Evolutionary conservation across 202 grass and related monocot species (phyloP).

Genomic region (Zizania palustris): DNA sequence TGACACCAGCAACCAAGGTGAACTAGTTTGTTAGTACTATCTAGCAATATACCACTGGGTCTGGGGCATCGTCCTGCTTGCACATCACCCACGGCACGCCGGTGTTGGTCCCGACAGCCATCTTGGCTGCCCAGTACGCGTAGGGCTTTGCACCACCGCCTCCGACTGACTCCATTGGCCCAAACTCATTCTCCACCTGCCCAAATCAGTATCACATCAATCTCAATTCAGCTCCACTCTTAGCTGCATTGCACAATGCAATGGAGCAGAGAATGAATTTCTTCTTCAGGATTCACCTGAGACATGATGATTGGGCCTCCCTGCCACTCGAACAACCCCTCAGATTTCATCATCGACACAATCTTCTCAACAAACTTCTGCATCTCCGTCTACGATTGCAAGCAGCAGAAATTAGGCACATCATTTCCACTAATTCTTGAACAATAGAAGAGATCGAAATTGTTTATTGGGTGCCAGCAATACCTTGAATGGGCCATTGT

Average conservation of each 20-base stretch:
- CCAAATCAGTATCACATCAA: neutral
- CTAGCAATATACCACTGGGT: slow-evolving; percentile 55
- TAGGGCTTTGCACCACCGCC: slow-evolving; percentile 51
- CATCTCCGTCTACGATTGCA: slow-evolving; percentile 52
- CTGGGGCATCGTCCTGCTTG: slow-evolving; percentile 79
- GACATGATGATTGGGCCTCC: slow-evolving; percentile 92
- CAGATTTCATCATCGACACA: slow-evolving; percentile 84
- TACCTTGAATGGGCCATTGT: slow-evolving; percentile 97
- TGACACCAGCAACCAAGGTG: slow-evolving; percentile 8
- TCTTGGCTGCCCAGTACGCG: slow-evolving; percentile 70
- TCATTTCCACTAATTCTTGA: neutral
- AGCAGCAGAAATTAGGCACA: slow-evolving; percentile 8
- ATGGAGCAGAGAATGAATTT: neutral
- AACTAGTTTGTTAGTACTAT: neutral
- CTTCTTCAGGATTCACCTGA: slow-evolving; percentile 53
- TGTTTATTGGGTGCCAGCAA: neutral
- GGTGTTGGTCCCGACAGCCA: slow-evolving; percentile 65
- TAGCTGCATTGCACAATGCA: slow-evolving; percentile 1
- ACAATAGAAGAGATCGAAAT: neutral
- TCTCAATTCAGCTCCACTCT: neutral
- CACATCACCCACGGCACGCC: slow-evolving; percentile 88
- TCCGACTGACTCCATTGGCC: slow-evolving; percentile 48
- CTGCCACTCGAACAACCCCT: slow-evolving; percentile 74
- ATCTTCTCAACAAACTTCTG: slow-evolving; percentile 74
- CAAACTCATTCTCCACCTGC: slow-evolving; percentile 82